phyloP scores from a whole-genome alignment of 2,329 filamentous ascomycete genomes.

The Beauveria varroae region DNA sequence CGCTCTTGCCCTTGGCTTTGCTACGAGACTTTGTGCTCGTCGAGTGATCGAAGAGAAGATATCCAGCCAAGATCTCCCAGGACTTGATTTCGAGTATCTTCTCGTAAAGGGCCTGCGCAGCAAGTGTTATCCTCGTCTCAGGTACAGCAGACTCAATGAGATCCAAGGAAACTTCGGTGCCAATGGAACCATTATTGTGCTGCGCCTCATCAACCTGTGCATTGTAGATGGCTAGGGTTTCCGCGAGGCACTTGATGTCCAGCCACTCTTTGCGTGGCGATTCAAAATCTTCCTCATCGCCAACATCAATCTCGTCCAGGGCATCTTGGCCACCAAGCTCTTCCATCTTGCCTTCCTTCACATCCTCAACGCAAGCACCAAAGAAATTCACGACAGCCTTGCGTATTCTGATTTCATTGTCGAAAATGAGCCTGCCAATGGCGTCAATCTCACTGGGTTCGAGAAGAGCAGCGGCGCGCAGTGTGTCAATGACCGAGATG shows the following conservation, averaged over 20 bases:
- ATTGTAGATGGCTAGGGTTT: conserved; percentile 77
- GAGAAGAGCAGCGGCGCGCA: conserved; percentile 77
- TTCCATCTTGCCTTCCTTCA: conserved; percentile 71
- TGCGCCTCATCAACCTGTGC: conserved; percentile 55
- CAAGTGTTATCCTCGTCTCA: conserved; percentile 78
- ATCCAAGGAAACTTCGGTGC: conserved; percentile 42
- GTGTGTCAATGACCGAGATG: conserved; percentile 72
- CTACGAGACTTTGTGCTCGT: conserved; percentile 44
- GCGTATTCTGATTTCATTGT: conserved; percentile 74
- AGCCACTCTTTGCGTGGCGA: conserved; percentile 79
- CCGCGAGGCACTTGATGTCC: conserved; percentile 81
- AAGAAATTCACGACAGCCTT: conserved; percentile 91
- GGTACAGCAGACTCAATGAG: conserved; percentile 56
- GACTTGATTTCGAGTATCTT: conserved; percentile 71
- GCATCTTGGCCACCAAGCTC: conserved; percentile 74
- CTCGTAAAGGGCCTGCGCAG: conserved; percentile 78
- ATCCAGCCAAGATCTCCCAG: conserved; percentile 85
- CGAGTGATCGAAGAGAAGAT: conserved; percentile 88
- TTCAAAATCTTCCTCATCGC: conserved; percentile 68
- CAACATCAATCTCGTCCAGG: conserved; percentile 66
- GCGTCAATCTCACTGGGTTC: conserved; percentile 88
- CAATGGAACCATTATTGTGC: conserved; percentile 33
- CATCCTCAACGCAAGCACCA: conserved; percentile 74
- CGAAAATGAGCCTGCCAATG: conserved; percentile 82
- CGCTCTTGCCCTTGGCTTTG: conserved; percentile 45